phyloP scores from a whole-genome alignment of 2,329 filamentous ascomycete species.

The Amauroascus niger region DNA sequence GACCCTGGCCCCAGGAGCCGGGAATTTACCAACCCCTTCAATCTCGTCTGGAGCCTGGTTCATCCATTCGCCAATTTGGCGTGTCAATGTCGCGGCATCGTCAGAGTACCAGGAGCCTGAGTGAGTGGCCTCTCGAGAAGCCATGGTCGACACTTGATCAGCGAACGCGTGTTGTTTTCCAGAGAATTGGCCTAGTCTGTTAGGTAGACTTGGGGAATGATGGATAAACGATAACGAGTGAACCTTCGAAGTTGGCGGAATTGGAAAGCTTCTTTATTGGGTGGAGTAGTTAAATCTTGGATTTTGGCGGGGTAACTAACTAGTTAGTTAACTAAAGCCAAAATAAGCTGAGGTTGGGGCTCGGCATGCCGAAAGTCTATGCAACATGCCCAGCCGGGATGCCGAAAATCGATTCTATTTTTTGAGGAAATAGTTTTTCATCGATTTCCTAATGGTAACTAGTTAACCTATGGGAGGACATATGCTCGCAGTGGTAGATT shows the following conservation, averaged over 20 bases:
- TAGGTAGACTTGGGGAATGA: background rate
- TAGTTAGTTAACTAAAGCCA: background rate
- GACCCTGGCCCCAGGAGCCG: constrained; percentile 63
- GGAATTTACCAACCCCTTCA: constrained; percentile 54
- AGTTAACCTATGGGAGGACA: too few relatives aligned
- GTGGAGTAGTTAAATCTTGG: background rate
- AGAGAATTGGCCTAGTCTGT: too few relatives aligned
- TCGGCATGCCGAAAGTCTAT: constrained; percentile 12
- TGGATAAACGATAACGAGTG: background rate
- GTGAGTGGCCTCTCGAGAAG: constrained; percentile 55
- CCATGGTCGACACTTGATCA: constrained; percentile 24
- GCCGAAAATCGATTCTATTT: background rate
- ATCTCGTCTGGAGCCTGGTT: constrained; percentile 57
- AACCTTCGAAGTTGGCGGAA: constrained; percentile 1
- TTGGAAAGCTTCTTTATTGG: constrained; percentile 3
- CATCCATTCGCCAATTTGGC: constrained; percentile 68
- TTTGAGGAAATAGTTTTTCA: too few relatives aligned
- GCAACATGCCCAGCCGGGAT: background rate
- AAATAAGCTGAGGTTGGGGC: too few relatives aligned
- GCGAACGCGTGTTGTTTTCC: too few relatives aligned
- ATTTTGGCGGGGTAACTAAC: background rate
- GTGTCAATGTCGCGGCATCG: constrained; percentile 49
- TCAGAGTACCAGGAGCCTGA: constrained; percentile 81
- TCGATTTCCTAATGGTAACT: too few relatives aligned
- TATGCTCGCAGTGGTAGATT: too few relatives aligned